phyloP scores from a whole-genome alignment of 2,329 filamentous ascomycete genomes.

The Pseudophaeomoniella oleicola region DNA sequence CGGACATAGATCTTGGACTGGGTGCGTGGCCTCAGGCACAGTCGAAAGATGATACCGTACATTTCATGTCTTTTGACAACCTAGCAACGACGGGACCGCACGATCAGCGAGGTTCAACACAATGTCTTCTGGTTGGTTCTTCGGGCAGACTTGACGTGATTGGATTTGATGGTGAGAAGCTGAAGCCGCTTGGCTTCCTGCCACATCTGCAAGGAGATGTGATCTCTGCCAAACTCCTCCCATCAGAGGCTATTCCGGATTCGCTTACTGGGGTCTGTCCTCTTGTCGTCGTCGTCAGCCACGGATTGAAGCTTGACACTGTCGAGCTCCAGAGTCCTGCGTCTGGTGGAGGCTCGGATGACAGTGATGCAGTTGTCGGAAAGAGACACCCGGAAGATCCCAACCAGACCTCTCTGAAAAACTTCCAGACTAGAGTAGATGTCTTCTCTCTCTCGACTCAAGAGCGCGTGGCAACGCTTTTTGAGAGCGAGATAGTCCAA shows the following conservation, averaged over 20 bases:
- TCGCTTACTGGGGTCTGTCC: constrained; percentile 45
- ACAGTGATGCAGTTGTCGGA: constrained; percentile 19
- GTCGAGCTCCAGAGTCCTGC: constrained; percentile 19
- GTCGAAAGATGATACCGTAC: constrained; percentile 3
- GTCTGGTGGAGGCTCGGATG: constrained; percentile 20
- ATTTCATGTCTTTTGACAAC: constrained; percentile 6
- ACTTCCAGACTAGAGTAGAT: constrained; percentile 76
- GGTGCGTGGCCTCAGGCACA: constrained; percentile 24
- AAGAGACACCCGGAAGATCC: neutral
- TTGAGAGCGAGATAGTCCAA: constrained; percentile 51
- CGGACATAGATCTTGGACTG: constrained; percentile 52
- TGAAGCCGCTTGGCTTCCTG: constrained; percentile 55
- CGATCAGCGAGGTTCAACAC: constrained; percentile 26
- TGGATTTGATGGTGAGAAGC: constrained; percentile 54
- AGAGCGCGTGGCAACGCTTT: constrained; percentile 55
- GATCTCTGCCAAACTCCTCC: constrained; percentile 66
- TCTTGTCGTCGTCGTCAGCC: constrained; percentile 63
- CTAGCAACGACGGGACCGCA: constrained; percentile 21
- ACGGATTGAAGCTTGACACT: constrained; percentile 53
- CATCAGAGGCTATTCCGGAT: constrained; percentile 46
- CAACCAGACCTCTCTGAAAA: constrained; percentile 4
- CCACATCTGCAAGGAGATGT: constrained; percentile 69
- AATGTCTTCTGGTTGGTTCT: constrained; percentile 67
- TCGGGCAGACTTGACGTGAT: constrained; percentile 69
- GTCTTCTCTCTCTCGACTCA: constrained; percentile 74